Conservation (phyloP, 495 filamentous ascomycete species). For the Neurospora sp. region DNA sequence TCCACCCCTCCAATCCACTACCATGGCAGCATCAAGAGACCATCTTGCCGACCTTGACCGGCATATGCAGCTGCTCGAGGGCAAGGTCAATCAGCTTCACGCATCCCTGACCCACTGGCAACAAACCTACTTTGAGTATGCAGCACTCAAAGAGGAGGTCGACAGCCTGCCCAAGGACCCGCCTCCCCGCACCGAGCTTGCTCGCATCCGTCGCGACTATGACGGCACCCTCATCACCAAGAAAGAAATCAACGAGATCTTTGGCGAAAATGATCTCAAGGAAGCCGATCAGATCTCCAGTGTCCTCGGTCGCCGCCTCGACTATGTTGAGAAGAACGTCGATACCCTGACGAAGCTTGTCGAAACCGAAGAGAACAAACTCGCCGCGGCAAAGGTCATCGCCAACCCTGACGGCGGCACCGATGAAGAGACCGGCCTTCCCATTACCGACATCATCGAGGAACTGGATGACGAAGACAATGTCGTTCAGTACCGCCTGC, state of each 20-base stretch:
- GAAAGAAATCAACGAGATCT: constrained; percentile 53
- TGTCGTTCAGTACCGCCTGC: constrained; percentile 54
- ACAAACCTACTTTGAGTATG: constrained; percentile 83
- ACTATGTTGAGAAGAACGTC: constrained; percentile 81
- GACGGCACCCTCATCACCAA: constrained; percentile 33
- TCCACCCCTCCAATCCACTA: not conserved
- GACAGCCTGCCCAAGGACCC: constrained; percentile 33
- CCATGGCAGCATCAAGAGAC: constrained; percentile 28
- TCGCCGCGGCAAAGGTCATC: constrained; percentile 40
- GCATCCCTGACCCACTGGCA: constrained; percentile 79
- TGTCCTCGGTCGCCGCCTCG: constrained; percentile 64
- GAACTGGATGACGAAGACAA: constrained; percentile 89
- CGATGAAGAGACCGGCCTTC: constrained; percentile 50
- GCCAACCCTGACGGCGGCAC: constrained; percentile 38
- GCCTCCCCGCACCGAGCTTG: constrained; percentile 42
- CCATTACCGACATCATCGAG: constrained; percentile 79
- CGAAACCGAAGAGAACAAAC: constrained; percentile 53
- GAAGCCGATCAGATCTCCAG: constrained; percentile 51
- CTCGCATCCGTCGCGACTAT: constrained; percentile 28
- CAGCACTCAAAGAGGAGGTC: constrained; percentile 74
- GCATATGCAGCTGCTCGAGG: constrained; percentile 64
- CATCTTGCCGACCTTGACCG: constrained; percentile 54
- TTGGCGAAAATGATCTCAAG: constrained; percentile 42
- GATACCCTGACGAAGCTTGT: constrained; percentile 57
- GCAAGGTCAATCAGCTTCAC: constrained; percentile 60